These are phyloP conservation scores for Yarrowia deformans DNA, from an alignment of 805 yeast genomes.

Conservation along the genomic window DNA sequence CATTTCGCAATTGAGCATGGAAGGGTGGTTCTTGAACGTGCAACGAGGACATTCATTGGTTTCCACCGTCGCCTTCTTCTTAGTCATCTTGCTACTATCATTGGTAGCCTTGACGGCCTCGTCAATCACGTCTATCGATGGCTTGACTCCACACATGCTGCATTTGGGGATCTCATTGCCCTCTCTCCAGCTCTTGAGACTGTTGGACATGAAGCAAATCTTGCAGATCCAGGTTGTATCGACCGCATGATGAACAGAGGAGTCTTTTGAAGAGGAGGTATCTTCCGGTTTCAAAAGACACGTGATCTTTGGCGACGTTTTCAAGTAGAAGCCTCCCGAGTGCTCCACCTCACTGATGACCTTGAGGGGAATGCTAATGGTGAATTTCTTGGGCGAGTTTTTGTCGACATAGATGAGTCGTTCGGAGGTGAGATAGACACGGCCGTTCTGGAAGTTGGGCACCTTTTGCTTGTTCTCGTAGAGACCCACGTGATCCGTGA, in stretches of 20 bases:
- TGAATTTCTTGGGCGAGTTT: constrained; percentile 51
- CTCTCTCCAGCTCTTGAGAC: constrained; percentile 47
- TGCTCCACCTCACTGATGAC: constrained; percentile 55
- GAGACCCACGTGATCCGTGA: constrained; percentile 68
- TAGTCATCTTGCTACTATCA: constrained; percentile 3
- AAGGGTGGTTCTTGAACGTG: constrained; percentile 84
- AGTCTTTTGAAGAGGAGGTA: neutral
- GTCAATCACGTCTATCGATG: constrained; percentile 42
- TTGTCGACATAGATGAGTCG: constrained; percentile 78
- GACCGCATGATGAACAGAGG: neutral
- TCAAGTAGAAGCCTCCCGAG: constrained; percentile 61
- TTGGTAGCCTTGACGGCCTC: neutral
- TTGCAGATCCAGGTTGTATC: constrained; percentile 76
- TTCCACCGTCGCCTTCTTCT: neutral
- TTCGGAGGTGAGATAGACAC: constrained; percentile 76
- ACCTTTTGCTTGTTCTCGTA: constrained; percentile 76
- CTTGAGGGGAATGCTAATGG: constrained; percentile 58
- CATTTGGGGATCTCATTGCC: constrained; percentile 22
- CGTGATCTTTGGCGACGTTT: constrained; percentile 80
- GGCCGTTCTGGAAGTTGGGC: constrained; percentile 69
- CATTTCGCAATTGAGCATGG: constrained; percentile 79
- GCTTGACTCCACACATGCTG: constrained; percentile 39
- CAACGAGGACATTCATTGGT: constrained; percentile 61
- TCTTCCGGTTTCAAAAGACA: constrained; percentile 50
- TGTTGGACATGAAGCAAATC: constrained; percentile 81